Conservation (phyloP, 2,329 filamentous ascomycete species). For the Xylariomycetidae sp. region DNA sequence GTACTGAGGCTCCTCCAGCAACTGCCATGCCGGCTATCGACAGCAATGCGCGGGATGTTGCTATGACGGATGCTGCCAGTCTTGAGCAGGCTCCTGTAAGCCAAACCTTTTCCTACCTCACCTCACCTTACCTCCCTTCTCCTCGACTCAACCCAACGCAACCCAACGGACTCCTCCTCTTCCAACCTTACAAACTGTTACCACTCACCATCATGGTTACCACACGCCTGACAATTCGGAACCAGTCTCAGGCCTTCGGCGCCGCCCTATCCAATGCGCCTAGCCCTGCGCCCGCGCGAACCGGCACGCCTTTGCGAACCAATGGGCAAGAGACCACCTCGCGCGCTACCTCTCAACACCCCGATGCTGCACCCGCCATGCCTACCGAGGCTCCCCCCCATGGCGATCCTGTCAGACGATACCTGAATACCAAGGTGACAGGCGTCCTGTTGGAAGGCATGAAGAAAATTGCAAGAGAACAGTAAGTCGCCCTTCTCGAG, state of each 20-base stretch:
- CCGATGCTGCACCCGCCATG: conserved; percentile 49
- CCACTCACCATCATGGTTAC: no score
- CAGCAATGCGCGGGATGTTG: conserved; percentile 27
- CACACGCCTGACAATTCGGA: no score
- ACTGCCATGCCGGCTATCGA: conserved; percentile 1
- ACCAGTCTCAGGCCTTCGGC: conserved; percentile 36
- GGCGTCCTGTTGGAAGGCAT: conserved; percentile 67
- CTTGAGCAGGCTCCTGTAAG: conserved; percentile 37
- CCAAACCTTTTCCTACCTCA: not conserved
- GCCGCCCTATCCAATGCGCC: conserved; percentile 23
- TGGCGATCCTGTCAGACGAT: conserved; percentile 65
- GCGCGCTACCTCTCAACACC: conserved; percentile 53
- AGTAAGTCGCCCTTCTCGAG: conserved; percentile 53
- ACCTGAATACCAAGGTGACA: conserved; percentile 68
- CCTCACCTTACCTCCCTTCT: conserved; percentile 1
- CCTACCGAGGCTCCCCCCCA: conserved; percentile 58
- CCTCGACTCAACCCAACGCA: not conserved
- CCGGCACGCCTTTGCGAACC: conserved; percentile 42
- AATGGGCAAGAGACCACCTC: conserved; percentile 36
- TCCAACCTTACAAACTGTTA: no score
- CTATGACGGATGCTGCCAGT: conserved; percentile 38
- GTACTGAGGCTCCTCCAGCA: no score
- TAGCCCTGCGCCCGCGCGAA: conserved; percentile 37
- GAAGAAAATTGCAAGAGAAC: conserved; percentile 66
- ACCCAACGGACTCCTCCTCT: conserved; percentile 7